Conservation (phyloP, 116 monocot species). For the Cymodocea nodosa region DNA sequence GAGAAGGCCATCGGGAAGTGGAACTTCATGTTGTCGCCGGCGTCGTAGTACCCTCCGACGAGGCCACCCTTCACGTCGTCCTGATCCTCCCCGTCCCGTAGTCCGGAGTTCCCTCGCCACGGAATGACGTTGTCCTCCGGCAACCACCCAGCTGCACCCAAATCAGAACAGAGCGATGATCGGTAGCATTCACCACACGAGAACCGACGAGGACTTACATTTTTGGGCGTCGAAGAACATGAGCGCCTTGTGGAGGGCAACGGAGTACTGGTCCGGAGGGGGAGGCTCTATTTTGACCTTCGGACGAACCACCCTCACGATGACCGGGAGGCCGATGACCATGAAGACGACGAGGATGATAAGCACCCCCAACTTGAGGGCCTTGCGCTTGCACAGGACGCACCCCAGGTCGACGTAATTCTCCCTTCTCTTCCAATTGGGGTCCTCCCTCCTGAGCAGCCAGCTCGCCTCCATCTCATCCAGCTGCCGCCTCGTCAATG, state of each 20-base stretch:
- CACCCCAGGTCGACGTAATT: slow-evolving; percentile 92
- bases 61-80: slow-evolving; percentile 51
- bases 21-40: slow-evolving; percentile 86
- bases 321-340: slow-evolving; percentile 72
- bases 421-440: slow-evolving; percentile 27
- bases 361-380: slow-evolving; percentile 42
- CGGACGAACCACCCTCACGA: slow-evolving; percentile 54
- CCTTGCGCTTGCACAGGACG: slow-evolving; percentile 60
- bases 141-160: slow-evolving; percentile 43
- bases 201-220: slow-evolving; percentile 28
- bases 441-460: slow-evolving; percentile 63
- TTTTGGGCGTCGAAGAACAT: slow-evolving; percentile 98
- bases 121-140: slow-evolving; percentile 65
- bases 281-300: slow-evolving; percentile 32
- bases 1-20: slow-evolving; percentile 87
- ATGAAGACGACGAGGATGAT: slow-evolving; percentile 28
- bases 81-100: slow-evolving; percentile 28
- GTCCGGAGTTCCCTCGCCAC: slow-evolving; percentile 68
- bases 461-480: slow-evolving; percentile 93
- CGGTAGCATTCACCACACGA: too few species aligned
- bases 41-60: slow-evolving; percentile 87
- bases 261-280: slow-evolving; percentile 71
- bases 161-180: too few species aligned
- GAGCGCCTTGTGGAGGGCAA: slow-evolving; percentile 78
- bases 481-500: slow-evolving; percentile 36